Conservation (phyloP, 169 alveolate species). For the Plasmodium cynomolgi region DNA sequence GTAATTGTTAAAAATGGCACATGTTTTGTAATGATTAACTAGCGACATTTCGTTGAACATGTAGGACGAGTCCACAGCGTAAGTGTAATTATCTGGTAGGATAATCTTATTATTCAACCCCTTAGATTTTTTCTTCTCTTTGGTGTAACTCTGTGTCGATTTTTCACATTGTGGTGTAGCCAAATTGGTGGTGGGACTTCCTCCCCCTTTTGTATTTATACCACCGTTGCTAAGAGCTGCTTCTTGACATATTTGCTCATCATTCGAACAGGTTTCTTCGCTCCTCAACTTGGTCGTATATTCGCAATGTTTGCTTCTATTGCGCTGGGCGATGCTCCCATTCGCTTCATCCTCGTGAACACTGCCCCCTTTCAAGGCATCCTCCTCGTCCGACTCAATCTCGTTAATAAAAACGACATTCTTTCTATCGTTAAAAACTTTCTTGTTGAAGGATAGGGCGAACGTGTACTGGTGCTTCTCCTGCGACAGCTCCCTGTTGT, state of each 20-base stretch:
- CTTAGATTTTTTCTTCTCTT: constrained; percentile 39
- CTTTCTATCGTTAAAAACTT: constrained; percentile 87
- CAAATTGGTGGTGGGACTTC: neutral
- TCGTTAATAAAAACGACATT: constrained; percentile 80
- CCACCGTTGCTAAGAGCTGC: neutral
- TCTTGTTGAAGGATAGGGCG: constrained; percentile 85
- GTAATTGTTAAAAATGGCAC: constrained; percentile 85
- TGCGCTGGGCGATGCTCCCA: neutral
- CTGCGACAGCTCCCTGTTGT: constrained; percentile 82
- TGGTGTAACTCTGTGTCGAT: neutral
- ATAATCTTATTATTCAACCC: constrained; percentile 72
- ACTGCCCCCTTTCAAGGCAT: neutral
- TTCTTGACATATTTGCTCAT: neutral
- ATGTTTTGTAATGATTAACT: constrained; percentile 91
- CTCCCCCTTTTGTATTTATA: neutral
- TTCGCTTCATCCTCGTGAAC: neutral
- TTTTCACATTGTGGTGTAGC: neutral
- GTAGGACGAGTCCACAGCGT: constrained; percentile 89
- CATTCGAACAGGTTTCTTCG: neutral
- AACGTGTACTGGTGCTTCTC: constrained; percentile 87
- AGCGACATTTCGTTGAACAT: constrained; percentile 92
- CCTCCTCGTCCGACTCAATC: constrained; percentile 79
- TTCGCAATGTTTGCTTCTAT: neutral
- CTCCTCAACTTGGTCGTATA: neutral
- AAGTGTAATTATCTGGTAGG: constrained; percentile 89